Conservation (phyloP, 352 stramenopile genomes). For the Globisporangium okanoganense region DNA sequence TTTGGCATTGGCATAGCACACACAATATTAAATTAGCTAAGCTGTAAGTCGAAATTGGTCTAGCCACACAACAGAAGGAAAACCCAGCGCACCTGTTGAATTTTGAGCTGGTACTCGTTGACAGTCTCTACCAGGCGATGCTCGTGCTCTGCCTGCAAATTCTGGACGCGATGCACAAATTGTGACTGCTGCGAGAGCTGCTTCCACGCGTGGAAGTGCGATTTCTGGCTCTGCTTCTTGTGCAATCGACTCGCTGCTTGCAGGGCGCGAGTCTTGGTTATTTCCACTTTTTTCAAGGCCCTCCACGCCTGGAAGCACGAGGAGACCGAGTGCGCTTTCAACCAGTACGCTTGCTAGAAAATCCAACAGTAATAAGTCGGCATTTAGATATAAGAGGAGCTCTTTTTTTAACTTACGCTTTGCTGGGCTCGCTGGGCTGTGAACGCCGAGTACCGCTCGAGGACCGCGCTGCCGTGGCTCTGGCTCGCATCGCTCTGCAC, state of each 20-base stretch:
- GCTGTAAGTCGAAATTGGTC: neutral
- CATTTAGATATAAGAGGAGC: neutral
- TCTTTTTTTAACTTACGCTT: constrained; percentile 14
- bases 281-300: neutral
- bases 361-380: neutral
- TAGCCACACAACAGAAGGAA: neutral
- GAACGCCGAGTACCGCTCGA: constrained; percentile 34
- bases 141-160: constrained; percentile 27
- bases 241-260: constrained; percentile 13
- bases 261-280: constrained; percentile 1
- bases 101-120: constrained; percentile 40
- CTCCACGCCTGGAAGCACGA: constrained; percentile 31
- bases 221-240: constrained; percentile 10
- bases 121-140: constrained; percentile 23
- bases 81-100: constrained; percentile 24
- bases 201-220: constrained; percentile 15
- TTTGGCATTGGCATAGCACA: no score
- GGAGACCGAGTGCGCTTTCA: constrained; percentile 15
- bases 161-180: constrained; percentile 19
- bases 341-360: constrained; percentile 24
- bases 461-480: constrained; percentile 7
- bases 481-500: constrained; percentile 9
- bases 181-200: neutral
- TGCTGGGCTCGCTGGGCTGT: constrained; percentile 18
- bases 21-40: neutral